Base-by-base conservation (phyloP, 139 green algal genomes). In the Astrephomene gubernaculifera region DNA sequence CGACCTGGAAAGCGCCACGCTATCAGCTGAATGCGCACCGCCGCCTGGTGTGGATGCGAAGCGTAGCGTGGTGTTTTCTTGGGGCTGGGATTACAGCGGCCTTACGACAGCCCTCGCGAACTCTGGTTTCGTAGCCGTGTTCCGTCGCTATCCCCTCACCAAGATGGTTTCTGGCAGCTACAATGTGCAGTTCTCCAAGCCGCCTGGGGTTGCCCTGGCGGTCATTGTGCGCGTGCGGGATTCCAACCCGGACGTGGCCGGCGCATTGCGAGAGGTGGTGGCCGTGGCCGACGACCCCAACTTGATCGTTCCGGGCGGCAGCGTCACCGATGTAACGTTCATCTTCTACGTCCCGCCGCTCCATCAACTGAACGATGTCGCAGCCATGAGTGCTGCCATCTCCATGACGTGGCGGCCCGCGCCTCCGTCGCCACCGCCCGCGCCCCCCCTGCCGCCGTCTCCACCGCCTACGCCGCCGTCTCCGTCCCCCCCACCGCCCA, bases 71-170 rank as follows among this genome's bases (percentile, higher is more conserved):
- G 74, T 82, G 8, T 82, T 60, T n/a, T 71, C 54, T 38, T 82
- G 74, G 74, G 54, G 27, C 36, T 82, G 74, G 74, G 54, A 82
- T 38, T 82, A 43, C 35, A 7, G 25, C 22, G 36, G 4, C 24
- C 74, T 82, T 35, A 53, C 74, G 25, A 36, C 54, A 36, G 49
- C 49, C 54, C 74, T 82, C 24, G 36, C 74, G 10, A 14, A 27
- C 17, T 43, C 7, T 38, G 74, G 74, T 27, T 71, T 82, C 27
- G 54, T 82, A 36, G 74, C 74, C 24, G 74, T 82, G 5, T 57
- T 43, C 54, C 74, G 74, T n/a, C 74, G 74, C 52, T 82, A 71
- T 54, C 74, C 74, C 7, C 36, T 71, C 10, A 39, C 38, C 4
- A 44, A 24, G 29, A 54, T 82, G 74, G 12, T 25, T 7, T 38